Percentiles rank a stretch among this genome's conserved stretches.
These are phyloP conservation scores for Stephania japonica DNA, from an alignment of 164 flowering plant species.

Conservation along the genomic window DNA sequence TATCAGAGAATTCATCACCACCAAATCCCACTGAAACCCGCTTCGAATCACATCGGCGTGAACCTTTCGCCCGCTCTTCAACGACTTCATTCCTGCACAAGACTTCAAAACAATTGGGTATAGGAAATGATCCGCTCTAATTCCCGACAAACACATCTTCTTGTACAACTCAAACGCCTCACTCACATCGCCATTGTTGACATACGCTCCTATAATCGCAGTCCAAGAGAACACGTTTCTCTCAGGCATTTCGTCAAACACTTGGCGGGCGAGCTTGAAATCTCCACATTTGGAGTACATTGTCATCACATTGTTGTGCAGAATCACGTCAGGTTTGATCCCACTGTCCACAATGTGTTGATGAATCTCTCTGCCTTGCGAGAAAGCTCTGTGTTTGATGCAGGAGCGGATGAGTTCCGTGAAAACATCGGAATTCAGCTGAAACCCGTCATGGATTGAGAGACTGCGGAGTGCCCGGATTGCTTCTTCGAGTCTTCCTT, in stretches of 20 bases:
- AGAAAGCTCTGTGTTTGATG: slow-evolving; percentile 20
- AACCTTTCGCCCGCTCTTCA: slow-evolving; percentile 15
- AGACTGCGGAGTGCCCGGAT: slow-evolving; percentile 8
- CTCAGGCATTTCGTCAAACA: slow-evolving; percentile 23
- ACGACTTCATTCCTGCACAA: slow-evolving; percentile 19
- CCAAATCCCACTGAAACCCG: slow-evolving; percentile 26
- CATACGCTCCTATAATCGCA: slow-evolving; percentile 21
- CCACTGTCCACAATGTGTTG: slow-evolving; percentile 14
- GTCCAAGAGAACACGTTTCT: slow-evolving; percentile 30
- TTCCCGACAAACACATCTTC: slow-evolving; percentile 17
- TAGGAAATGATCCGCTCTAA: slow-evolving; percentile 24
- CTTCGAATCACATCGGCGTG: slow-evolving; percentile 18
- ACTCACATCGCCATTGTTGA: slow-evolving; percentile 10
- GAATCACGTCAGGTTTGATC: slow-evolving; percentile 8
- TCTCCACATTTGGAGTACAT: slow-evolving; percentile 21
- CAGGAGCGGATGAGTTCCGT: slow-evolving; percentile 24
- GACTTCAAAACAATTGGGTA: slow-evolving; percentile 30
- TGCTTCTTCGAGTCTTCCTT: slow-evolving; percentile 22
- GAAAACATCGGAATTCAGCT: slow-evolving; percentile 11
- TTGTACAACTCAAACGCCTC: slow-evolving; percentile 14
- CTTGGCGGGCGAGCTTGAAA: slow-evolving; percentile 3
- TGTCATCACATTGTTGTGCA: slow-evolving; percentile 24
- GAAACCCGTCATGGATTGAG: background rate
- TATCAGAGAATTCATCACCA: slow-evolving; percentile 27
- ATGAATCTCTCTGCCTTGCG: slow-evolving; percentile 24